These are phyloP conservation scores for Akanthomyces muscarius DNA, from an alignment of 2,329 filamentous ascomycete genomes.

Conservation along the genomic window DNA sequence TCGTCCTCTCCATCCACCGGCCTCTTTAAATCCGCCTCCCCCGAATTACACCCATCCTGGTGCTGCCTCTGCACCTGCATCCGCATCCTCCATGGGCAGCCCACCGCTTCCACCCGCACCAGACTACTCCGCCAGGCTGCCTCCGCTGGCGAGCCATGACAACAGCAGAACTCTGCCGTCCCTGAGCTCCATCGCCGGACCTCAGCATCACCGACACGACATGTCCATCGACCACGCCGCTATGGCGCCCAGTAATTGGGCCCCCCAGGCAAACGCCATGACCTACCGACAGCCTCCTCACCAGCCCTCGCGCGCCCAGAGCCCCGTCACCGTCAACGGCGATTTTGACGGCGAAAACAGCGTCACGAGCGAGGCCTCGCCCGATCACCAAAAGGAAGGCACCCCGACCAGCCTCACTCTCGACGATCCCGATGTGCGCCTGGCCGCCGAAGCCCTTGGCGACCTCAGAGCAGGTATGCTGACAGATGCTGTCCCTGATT, in stretches of 20 bases:
- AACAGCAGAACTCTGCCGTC: conserved; percentile 33
- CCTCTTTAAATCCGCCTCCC: conserved; percentile 3
- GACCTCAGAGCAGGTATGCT: conserved; percentile 66
- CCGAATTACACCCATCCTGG: not conserved
- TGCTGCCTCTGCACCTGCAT: not conserved
- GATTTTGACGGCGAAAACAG: conserved; percentile 44
- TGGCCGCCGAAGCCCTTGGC: conserved; percentile 72
- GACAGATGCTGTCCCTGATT: conserved; percentile 14
- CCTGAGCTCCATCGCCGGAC: conserved; percentile 33
- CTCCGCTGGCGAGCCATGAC: conserved; percentile 25
- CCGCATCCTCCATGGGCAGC: conserved; percentile 11
- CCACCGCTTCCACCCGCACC: conserved; percentile 19
- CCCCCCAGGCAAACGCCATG: conserved; percentile 42
- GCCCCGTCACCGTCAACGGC: conserved; percentile 44
- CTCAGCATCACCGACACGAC: conserved; percentile 24
- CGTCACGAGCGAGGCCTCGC: conserved; percentile 40
- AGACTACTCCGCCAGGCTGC: conserved; percentile 26
- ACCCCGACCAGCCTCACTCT: conserved; percentile 52
- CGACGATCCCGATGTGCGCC: conserved; percentile 63
- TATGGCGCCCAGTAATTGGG: conserved; percentile 20
- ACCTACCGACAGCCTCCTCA: conserved; percentile 34
- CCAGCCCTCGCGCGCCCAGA: conserved; percentile 35
- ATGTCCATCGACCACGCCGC: conserved; percentile 14
- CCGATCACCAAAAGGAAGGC: conserved; percentile 44
- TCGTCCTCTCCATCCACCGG: conserved; percentile 9